These are phyloP conservation scores for Aspergillus ochraceoroseus DNA, from an alignment of 2,329 filamentous ascomycete genomes.

Conservation along the genomic window DNA sequence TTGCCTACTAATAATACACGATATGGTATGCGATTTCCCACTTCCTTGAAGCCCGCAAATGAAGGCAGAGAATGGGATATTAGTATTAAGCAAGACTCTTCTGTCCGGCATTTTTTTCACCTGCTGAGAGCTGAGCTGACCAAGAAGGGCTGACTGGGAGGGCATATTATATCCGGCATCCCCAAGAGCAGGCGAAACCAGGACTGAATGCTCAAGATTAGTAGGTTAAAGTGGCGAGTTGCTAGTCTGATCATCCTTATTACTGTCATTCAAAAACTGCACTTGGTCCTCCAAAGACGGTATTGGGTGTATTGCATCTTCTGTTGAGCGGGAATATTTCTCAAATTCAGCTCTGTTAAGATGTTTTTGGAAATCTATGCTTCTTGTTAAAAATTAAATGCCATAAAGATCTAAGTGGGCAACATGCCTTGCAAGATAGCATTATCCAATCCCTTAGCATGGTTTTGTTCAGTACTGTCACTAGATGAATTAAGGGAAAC, in stretches of 20 bases:
- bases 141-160: constrained; percentile 16
- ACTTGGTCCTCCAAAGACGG: constrained; percentile 11
- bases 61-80: constrained; percentile 53
- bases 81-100: constrained; percentile 17
- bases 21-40: constrained; percentile 58
- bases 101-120: background rate
- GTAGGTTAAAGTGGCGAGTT: background rate
- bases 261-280: constrained; percentile 8
- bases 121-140: constrained; percentile 2
- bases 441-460: too few relatives aligned
- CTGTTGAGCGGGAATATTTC: background rate
- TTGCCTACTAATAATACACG: constrained; percentile 32
- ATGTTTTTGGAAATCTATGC: constrained; percentile 8
- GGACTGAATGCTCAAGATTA: constrained; percentile 8
- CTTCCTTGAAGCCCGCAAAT: constrained; percentile 61
- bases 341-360: too few relatives aligned
- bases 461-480: too few relatives aligned
- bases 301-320: background rate
- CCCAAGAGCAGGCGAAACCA: constrained; percentile 10
- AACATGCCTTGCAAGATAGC: background rate
- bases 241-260: background rate
- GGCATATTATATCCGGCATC: constrained; percentile 10
- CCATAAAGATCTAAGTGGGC: too few relatives aligned
- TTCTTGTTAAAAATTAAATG: background rate
- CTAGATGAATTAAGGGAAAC: too few relatives aligned